Percentiles rank a stretch among this genome's conserved stretches.
Conservation (phyloP, 352 stramenopile species). For the Heterotrichella gracilis region DNA sequence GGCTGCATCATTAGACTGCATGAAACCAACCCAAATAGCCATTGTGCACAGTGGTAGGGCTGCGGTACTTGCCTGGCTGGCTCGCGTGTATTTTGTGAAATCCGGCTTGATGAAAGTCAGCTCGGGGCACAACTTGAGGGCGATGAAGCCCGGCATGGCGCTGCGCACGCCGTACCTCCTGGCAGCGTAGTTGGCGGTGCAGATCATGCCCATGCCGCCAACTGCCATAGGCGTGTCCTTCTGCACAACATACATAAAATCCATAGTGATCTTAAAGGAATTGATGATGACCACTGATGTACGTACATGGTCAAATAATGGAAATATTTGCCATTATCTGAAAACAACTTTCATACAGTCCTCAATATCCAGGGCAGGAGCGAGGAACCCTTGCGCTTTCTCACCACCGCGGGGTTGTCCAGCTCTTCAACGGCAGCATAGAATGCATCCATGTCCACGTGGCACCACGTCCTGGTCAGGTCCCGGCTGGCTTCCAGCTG, state of each 20-base stretch:
- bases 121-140: conserved; percentile 55
- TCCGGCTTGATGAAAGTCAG: conserved; percentile 55
- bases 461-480: conserved; percentile 37
- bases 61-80: no score
- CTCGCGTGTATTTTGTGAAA: conserved; percentile 50
- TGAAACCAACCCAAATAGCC: no score
- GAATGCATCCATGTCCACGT: conserved; percentile 88
- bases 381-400: no score
- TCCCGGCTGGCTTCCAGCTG: conserved; percentile 29
- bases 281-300: no score
- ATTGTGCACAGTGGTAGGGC: no score
- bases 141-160: conserved; percentile 79
- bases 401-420: conserved; percentile 40
- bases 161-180: conserved; percentile 58
- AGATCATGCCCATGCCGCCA: conserved; percentile 58
- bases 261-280: no score
- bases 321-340: no score
- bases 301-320: no score
- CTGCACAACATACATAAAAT: no score
- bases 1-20: no score
- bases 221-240: conserved; percentile 57
- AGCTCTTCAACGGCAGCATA: conserved; percentile 73
- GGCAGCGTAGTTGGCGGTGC: conserved; percentile 67
- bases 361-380: no score
- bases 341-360: no score